Percentiles rank a stretch among this genome's conserved stretches.
Evolutionary conservation across 352 stramenopile species (phyloP).

Genomic region (Phytophthora pseudosyringae): DNA sequence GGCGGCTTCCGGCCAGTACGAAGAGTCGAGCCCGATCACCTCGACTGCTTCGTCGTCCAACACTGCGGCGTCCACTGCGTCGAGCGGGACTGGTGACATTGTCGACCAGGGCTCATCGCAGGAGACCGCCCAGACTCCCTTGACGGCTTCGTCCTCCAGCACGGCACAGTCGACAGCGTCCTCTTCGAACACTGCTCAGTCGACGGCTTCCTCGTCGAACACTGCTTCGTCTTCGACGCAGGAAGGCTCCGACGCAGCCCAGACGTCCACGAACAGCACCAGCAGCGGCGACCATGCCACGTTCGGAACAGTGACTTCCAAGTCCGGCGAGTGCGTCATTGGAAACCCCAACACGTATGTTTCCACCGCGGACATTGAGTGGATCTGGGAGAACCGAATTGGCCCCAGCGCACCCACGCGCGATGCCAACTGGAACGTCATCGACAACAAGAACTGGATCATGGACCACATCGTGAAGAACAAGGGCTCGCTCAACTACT

Average conservation of each 20-base stretch:
- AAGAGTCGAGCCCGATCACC: conserved; percentile 2
- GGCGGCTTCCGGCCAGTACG: conserved; percentile 5
- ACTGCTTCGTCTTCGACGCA: conserved; percentile 16
- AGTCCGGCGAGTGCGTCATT: conserved; percentile 25
- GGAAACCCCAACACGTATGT: too few species aligned
- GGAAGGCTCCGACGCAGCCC: conserved; percentile 11
- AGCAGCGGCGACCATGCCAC: conserved; percentile 23
- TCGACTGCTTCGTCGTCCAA: conserved; percentile 4
- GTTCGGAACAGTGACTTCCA: conserved; percentile 35
- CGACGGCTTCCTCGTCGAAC: conserved; percentile 3
- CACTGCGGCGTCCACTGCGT: not conserved
- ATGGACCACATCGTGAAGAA: too few species aligned
- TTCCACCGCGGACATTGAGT: too few species aligned
- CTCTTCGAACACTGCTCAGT: conserved; percentile 11
- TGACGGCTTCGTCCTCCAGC: conserved; percentile 6
- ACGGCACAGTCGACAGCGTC: conserved; percentile 4
- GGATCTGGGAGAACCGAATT: too few species aligned
- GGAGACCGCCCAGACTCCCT: conserved; percentile 8
- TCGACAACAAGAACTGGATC: too few species aligned
- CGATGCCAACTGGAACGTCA: too few species aligned
- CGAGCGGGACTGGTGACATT: conserved; percentile 4
- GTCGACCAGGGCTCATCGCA: conserved; percentile 17
- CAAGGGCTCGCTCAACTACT: too few species aligned
- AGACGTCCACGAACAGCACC: conserved; percentile 18
- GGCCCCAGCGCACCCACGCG: too few species aligned